A percentile compares a stretch with the other conserved stretches of the same genome.
phyloP scores from a whole-genome alignment of 345 rosid genomes.

The Camelina hispida region DNA sequence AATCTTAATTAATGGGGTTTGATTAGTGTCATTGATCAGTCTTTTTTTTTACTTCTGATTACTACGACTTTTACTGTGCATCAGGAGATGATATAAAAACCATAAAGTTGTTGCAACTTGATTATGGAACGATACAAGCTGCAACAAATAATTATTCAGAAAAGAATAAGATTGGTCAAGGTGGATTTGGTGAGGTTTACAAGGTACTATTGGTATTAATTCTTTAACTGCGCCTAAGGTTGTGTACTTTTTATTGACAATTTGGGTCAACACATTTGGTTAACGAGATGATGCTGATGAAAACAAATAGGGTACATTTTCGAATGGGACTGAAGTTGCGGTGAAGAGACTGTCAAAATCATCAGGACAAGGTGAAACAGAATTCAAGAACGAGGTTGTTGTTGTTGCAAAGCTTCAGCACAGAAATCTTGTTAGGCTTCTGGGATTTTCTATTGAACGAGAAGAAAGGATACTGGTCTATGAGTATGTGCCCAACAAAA shows the following conservation, averaged over 20 bases:
- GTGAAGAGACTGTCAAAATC: slow-evolving; percentile 34
- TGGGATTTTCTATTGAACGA: slow-evolving; percentile 13
- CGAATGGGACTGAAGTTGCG: slow-evolving; percentile 25
- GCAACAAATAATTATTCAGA: slow-evolving; percentile 54
- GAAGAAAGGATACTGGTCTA: slow-evolving; percentile 31
- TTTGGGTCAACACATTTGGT: not conserved
- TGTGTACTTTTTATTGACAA: not conserved
- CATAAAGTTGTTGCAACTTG: slow-evolving; percentile 51
- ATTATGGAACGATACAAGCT: slow-evolving; percentile 42
- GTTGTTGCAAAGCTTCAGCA: slow-evolving; percentile 40
- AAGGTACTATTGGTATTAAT: slow-evolving; percentile 40
- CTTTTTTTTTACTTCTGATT: not conserved
- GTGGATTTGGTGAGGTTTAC: slow-evolving; percentile 72
- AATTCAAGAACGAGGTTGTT: slow-evolving; percentile 35
- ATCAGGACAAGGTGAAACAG: slow-evolving; percentile 32
- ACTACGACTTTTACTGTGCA: slow-evolving; percentile 22
- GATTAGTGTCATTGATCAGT: not conserved
- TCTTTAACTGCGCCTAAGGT: not conserved
- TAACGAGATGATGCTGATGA: not conserved
- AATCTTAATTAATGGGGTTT: not conserved
- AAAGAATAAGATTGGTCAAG: slow-evolving; percentile 57
- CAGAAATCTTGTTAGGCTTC: slow-evolving; percentile 33
- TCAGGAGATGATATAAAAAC: slow-evolving; percentile 41
- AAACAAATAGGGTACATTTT: slow-evolving; percentile 15
- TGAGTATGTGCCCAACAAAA: slow-evolving; percentile 33